phyloP scores from a whole-genome alignment of 345 rosid genomes.

The Atalantia buxifolia region DNA sequence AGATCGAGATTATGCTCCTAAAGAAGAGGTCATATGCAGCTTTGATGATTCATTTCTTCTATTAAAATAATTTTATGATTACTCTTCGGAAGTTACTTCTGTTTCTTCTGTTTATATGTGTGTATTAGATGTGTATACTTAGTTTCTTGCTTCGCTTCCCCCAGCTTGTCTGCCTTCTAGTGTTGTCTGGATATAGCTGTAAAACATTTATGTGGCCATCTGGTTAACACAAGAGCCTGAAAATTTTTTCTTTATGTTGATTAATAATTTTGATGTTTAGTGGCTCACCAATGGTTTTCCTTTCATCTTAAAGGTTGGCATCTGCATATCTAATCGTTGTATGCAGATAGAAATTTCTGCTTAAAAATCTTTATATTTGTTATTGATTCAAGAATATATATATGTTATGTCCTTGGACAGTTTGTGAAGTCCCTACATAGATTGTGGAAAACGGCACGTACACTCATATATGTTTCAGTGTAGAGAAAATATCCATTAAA shows the following conservation, averaged over 20 bases:
- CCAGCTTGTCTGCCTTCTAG: not conserved
- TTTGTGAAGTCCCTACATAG: not conserved
- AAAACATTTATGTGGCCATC: not conserved
- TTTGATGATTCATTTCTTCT: slow-evolving; percentile 2
- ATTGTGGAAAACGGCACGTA: not conserved
- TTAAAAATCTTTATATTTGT: not conserved
- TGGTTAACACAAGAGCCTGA: not conserved
- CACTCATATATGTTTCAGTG: not conserved
- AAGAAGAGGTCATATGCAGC: slow-evolving; percentile 63
- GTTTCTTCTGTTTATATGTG: not conserved
- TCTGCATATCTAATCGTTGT: not conserved
- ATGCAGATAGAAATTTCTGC: not conserved
- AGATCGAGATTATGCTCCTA: slow-evolving; percentile 64
- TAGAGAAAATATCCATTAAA: not conserved
- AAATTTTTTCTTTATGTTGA: not conserved
- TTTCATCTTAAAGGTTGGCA: not conserved
- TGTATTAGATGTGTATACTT: not conserved
- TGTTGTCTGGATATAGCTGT: not conserved
- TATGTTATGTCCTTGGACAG: too few relatives aligned
- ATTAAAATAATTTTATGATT: not conserved
- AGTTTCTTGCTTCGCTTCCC: not conserved
- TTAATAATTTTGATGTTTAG: not conserved
- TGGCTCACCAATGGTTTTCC: not conserved
- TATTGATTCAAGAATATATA: not conserved
- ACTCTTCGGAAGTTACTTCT: not conserved